phyloP scores from a whole-genome alignment of 352 stramenopile genomes.

The Phytopythium delawarense region DNA sequence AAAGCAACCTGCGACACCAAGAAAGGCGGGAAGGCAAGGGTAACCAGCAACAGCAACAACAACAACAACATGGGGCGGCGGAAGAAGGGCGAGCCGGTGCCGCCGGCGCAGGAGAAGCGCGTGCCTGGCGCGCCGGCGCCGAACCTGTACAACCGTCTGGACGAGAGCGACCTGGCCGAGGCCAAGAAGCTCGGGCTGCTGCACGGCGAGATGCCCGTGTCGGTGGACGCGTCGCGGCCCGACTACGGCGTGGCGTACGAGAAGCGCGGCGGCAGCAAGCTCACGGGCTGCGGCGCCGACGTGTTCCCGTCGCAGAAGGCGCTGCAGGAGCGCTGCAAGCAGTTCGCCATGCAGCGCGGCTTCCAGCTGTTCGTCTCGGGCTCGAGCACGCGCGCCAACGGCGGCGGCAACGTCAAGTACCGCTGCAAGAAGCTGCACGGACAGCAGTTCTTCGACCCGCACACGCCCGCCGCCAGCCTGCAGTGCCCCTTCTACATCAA shows the following conservation, averaged over 20 bases:
- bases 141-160: conserved; percentile 51
- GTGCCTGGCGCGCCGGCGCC: conserved; percentile 6
- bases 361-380: conserved; percentile 69
- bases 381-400: conserved; percentile 62
- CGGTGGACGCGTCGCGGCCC: conserved; percentile 28
- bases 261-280: conserved; percentile 61
- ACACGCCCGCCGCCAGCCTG: conserved; percentile 37
- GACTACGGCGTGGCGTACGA: conserved; percentile 76
- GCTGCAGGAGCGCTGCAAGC: conserved; percentile 74
- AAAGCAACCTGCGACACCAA: background rate
- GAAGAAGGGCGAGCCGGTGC: conserved; percentile 5
- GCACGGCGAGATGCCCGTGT: conserved; percentile 38
- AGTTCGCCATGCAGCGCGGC: conserved; percentile 68
- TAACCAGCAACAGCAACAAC: no score
- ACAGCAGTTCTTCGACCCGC: conserved; percentile 71
- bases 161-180: conserved; percentile 49
- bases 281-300: conserved; percentile 42
- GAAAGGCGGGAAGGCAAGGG: background rate
- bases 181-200: conserved; percentile 46
- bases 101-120: conserved; percentile 1
- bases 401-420: conserved; percentile 81
- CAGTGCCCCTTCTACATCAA: conserved; percentile 84
- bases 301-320: conserved; percentile 58
- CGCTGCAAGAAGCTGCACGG: conserved; percentile 76
- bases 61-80: background rate